These are phyloP conservation scores for Fusarium duplospermum DNA, from an alignment of 2,329 filamentous ascomycete genomes.

Conservation along the genomic window DNA sequence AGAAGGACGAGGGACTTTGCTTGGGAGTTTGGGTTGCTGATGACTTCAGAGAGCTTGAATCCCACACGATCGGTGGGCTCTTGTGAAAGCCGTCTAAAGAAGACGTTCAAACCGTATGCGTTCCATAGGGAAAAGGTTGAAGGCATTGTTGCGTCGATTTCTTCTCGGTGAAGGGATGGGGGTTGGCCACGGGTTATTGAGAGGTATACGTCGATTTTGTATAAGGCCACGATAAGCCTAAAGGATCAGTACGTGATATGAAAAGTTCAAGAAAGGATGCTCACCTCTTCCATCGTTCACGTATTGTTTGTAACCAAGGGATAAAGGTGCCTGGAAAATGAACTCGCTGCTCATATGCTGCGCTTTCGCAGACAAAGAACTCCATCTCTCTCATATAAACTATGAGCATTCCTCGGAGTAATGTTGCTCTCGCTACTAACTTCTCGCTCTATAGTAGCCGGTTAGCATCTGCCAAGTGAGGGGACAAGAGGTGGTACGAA, in stretches of 20 bases:
- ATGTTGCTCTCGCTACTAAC: conserved; percentile 46
- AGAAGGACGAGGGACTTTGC: conserved; percentile 44
- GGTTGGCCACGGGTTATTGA: conserved; percentile 48
- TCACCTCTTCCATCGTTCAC: conserved; percentile 53
- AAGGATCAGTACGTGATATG: background rate
- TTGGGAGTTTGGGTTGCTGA: conserved; percentile 42
- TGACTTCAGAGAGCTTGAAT: conserved; percentile 47
- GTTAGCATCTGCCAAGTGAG: background rate
- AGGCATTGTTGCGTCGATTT: conserved; percentile 51
- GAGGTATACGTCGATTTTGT: conserved; percentile 55
- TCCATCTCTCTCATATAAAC: conserved; percentile 50
- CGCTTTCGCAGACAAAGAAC: conserved; percentile 51
- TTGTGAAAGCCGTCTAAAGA: conserved; percentile 47
- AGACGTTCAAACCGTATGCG: conserved; percentile 51
- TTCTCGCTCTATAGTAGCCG: conserved; percentile 43
- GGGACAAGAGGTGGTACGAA: conserved; percentile 22
- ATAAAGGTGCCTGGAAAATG: conserved; percentile 53
- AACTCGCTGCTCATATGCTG: conserved; percentile 49
- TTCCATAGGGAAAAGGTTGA: conserved; percentile 53
- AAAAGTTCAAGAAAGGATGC: rapidly evolving
- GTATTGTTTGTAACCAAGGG: conserved; percentile 48
- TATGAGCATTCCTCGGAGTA: conserved; percentile 51
- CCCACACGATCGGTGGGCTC: conserved; percentile 49
- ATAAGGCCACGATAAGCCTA: conserved; percentile 50
- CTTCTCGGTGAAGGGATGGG: conserved; percentile 49